A percentile compares a stretch with the other conserved stretches of the same genome.
Evolutionary conservation across 129 eudicot genomes (phyloP).

Genomic region (Oenanthe sinensis): DNA sequence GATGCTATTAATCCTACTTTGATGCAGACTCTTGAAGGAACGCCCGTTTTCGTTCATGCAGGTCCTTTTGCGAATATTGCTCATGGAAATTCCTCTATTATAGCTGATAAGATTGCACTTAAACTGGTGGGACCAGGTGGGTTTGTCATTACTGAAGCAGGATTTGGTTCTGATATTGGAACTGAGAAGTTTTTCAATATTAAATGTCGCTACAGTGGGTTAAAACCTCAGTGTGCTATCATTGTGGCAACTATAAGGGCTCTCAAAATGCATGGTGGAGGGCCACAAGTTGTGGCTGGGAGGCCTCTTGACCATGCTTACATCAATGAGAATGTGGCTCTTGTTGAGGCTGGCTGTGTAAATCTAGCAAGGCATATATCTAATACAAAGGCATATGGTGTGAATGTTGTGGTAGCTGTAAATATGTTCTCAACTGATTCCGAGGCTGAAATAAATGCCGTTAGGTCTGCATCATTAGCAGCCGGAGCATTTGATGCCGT

Average conservation of each 20-base stretch:
- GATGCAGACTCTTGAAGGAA: constrained; percentile 98
- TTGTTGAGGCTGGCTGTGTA: constrained; percentile 87
- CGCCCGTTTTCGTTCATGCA: constrained; percentile 92
- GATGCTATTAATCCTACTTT: constrained; percentile 90
- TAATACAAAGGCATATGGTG: constrained; percentile 78
- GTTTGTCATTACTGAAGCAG: constrained; percentile 93
- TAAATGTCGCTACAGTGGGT: constrained; percentile 87
- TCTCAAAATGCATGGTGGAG: constrained; percentile 97
- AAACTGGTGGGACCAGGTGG: constrained; percentile 96
- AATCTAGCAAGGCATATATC: constrained; percentile 77
- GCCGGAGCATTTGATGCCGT: constrained; percentile 98
- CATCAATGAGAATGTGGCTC: constrained; percentile 64
- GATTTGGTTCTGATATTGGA: constrained; percentile 97
- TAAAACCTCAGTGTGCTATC: constrained; percentile 88
- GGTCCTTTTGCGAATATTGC: constrained; percentile 98
- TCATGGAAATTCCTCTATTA: constrained; percentile 88
- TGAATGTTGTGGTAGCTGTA: constrained; percentile 91
- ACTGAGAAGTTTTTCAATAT: constrained; percentile 95
- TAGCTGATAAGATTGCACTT: constrained; percentile 88
- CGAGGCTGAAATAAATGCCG: constrained; percentile 75
- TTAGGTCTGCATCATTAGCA: constrained; percentile 54
- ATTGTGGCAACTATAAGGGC: constrained; percentile 97
- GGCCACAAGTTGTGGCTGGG: constrained; percentile 87
- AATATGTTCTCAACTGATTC: constrained; percentile 80
- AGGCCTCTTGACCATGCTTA: constrained; percentile 89